A percentile compares a stretch with the other conserved stretches of the same genome.
phyloP scores from a whole-genome alignment of 2,329 filamentous ascomycete genomes.

The Neospermospora avenae region DNA sequence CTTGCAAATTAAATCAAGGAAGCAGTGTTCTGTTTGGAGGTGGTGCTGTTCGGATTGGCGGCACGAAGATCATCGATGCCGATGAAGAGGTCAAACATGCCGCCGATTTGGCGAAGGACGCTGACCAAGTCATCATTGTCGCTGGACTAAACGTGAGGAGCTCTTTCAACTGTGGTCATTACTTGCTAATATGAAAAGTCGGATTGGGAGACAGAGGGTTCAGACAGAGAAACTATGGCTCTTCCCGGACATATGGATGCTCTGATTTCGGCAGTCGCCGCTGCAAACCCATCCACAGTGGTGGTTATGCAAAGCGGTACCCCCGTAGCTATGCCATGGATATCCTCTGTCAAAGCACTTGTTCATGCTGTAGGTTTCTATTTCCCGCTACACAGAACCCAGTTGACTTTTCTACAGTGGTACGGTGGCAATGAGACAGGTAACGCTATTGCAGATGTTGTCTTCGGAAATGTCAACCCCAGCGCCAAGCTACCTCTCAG shows the following conservation, averaged over 20 bases:
- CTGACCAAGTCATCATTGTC: conserved; percentile 75
- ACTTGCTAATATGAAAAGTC: conserved; percentile 28
- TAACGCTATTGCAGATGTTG: conserved; percentile 73
- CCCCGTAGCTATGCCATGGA: conserved; percentile 70
- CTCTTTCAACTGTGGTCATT: neutral
- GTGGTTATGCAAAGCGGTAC: conserved; percentile 78
- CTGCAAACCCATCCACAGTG: conserved; percentile 64
- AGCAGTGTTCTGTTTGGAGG: conserved; percentile 50
- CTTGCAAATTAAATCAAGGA: conserved; percentile 51
- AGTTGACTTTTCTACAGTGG: conserved; percentile 45
- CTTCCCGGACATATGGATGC: conserved; percentile 71
- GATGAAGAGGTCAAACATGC: conserved; percentile 62
- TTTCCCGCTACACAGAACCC: conserved; percentile 52
- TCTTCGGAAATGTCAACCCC: conserved; percentile 72
- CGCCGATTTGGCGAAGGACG: conserved; percentile 62
- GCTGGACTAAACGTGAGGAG: conserved; percentile 63
- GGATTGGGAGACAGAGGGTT: conserved; percentile 79
- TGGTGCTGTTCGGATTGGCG: conserved; percentile 61
- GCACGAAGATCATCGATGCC: conserved; percentile 54
- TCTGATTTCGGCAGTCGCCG: conserved; percentile 63
- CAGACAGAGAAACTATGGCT: conserved; percentile 74
- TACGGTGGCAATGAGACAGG: conserved; percentile 86
- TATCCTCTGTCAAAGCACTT: conserved; percentile 51
- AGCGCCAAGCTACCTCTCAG: conserved; percentile 71
- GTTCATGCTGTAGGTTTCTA: conserved; percentile 57